phyloP scores from a whole-genome alignment of 306 rosid genomes.

The Luffa acutangula region DNA sequence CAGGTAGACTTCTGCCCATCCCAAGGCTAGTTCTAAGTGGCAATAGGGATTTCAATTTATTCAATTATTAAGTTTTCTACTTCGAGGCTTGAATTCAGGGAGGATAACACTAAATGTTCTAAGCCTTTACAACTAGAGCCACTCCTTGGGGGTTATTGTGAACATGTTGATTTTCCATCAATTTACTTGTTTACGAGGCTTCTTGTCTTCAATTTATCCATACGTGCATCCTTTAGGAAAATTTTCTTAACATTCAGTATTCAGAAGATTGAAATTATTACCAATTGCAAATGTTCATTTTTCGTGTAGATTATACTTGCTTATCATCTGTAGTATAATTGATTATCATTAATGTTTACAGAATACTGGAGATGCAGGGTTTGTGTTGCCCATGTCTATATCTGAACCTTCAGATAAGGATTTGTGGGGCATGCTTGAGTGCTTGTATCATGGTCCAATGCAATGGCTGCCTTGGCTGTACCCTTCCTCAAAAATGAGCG shows the following conservation, averaged over 20 bases:
- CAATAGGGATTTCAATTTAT: neutral
- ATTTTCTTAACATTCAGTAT: neutral
- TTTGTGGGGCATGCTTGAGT: constrained; percentile 1
- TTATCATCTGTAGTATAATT: neutral
- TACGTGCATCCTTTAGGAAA: neutral
- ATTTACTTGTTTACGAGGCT: neutral
- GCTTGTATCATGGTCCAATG: constrained; percentile 7
- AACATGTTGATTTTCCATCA: neutral
- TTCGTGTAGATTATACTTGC: neutral
- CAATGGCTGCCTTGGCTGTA: constrained; percentile 10
- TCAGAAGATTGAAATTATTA: neutral
- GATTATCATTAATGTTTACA: neutral
- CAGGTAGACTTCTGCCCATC: neutral
- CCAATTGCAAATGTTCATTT: neutral
- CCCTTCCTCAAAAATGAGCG: neutral
- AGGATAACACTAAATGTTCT: neutral
- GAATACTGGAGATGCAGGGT: neutral
- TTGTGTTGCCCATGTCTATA: constrained; percentile 5
- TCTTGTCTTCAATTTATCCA: neutral
- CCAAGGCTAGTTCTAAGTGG: neutral
- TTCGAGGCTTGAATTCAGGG: neutral
- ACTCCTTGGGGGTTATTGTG: neutral
- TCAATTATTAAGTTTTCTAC: neutral
- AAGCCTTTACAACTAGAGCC: neutral
- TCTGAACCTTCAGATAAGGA: neutral